phyloP scores from a whole-genome alignment of 1,139 yeast species.

The Yamadazyma pseudoaaseri region DNA sequence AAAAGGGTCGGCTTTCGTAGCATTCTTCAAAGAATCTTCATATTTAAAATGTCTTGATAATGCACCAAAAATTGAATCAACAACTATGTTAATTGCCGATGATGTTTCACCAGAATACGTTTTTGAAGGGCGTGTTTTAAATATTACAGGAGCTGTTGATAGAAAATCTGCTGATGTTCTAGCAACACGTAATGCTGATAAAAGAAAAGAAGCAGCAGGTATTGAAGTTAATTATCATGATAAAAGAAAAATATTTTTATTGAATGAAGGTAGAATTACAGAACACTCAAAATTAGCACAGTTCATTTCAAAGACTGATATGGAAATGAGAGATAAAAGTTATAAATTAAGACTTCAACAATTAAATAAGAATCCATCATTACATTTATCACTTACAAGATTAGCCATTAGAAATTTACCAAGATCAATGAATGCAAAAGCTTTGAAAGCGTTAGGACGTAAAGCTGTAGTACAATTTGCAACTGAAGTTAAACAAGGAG shows the following conservation, averaged over 20 bases:
- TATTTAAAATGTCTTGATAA: constrained; percentile 66
- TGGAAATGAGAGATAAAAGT: constrained; percentile 87
- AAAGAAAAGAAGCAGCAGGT: constrained; percentile 75
- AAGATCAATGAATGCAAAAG: constrained; percentile 83
- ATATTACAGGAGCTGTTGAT: constrained; percentile 82
- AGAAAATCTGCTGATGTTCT: constrained; percentile 79
- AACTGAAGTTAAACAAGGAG: constrained; percentile 73
- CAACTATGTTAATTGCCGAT: constrained; percentile 85
- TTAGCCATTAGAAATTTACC: constrained; percentile 93
- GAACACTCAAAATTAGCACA: constrained; percentile 78
- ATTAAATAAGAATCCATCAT: constrained; percentile 82
- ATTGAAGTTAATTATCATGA: constrained; percentile 80
- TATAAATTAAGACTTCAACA: constrained; percentile 86
- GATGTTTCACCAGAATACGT: constrained; percentile 89
- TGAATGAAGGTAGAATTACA: constrained; percentile 93
- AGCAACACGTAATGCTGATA: constrained; percentile 69
- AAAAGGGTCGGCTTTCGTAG: constrained; percentile 94
- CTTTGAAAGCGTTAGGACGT: constrained; percentile 88
- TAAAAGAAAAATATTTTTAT: constrained; percentile 76
- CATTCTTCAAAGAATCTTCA: constrained; percentile 63
- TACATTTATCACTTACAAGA: constrained; percentile 90
- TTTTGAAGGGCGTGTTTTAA: constrained; percentile 86
- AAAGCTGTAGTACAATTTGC: constrained; percentile 96
- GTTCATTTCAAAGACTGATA: constrained; percentile 64
- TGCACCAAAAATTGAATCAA: constrained; percentile 77